Base-by-base conservation (phyloP, 2,329 filamentous ascomycete species). In the Arthrobotrys pseudoclavata region DNA sequence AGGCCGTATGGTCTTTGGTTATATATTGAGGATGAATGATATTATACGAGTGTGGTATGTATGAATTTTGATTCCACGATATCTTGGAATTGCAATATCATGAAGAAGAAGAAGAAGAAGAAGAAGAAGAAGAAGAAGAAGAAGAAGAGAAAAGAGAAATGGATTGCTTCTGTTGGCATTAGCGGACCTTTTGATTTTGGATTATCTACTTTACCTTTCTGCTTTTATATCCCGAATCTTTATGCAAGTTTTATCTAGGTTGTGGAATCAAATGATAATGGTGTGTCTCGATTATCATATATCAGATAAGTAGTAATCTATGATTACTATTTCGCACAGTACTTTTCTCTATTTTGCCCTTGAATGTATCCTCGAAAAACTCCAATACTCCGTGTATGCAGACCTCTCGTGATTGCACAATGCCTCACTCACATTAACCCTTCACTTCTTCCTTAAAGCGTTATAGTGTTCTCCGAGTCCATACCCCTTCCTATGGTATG, bases 401-500 rank as follows among this genome's bases (percentile, higher is more conserved):
- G 20, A 31, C 24, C 20, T 15, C 34, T 40, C 37, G 12, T 40
- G 15, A 9, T 15, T 12, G 12, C 15, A 34, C n/a, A 26, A 52
- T 26, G 15, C 29, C 9, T 24, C 26, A 7, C 15, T 34, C 24
- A 22, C 22, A 29, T 52, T 6, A 13, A 24, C 22, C 20, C 2
- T 42, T n/a, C 76, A 75, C 52, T 31, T 62, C 72, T 83, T 88
- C 31, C 57, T 68, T 83, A 99, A 84, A 66, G 94, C 97, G 83
- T 99, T 99, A 85, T 99, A 99, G 85, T 99, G 96, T 85, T 98
- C 96, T 12, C 96, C 96, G 61, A 99, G 86, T 0, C 95, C 95
- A 84, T 96, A 98, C 60, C 92, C 93, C 85, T 97, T 94, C 81
- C 92, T 88, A 84, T 98, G 98, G 84, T 98, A 99, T 40, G 94